Evolutionary conservation across 225 moss, liverwort and hornwort species (phyloP).

Genomic region (Bryum argenteum): DNA sequence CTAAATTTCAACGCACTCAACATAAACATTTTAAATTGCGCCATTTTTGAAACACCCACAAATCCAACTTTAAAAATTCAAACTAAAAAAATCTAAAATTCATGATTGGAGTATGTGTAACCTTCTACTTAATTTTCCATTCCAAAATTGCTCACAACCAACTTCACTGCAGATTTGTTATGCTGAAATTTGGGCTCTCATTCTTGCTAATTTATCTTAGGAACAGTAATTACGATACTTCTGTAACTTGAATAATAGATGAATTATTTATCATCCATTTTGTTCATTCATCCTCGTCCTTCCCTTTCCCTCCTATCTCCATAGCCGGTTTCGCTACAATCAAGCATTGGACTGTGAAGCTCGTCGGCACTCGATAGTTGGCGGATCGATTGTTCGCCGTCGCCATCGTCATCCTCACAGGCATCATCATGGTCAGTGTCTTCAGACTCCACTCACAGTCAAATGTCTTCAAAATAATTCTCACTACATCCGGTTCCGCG

Average conservation of each 20-base stretch:
- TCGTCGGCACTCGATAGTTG: neutral
- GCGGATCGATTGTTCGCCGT: constrained; percentile 17
- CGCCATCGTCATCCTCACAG: neutral
- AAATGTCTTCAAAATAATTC: neutral
- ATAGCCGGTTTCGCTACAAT: neutral
- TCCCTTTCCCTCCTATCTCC: neutral
- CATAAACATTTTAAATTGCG: too few relatives aligned
- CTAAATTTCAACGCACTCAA: too few relatives aligned
- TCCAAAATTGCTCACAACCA: too few relatives aligned
- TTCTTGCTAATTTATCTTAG: too few relatives aligned
- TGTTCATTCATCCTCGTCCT: neutral
- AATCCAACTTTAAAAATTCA: too few relatives aligned
- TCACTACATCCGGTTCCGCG: neutral
- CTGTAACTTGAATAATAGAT: neutral
- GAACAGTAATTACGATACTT: too few relatives aligned
- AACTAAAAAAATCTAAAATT: too few relatives aligned
- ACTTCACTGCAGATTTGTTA: too few relatives aligned
- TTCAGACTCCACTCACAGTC: neutral
- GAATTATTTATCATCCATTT: neutral
- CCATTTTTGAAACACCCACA: too few relatives aligned
- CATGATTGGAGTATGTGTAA: too few relatives aligned
- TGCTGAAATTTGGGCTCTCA: too few relatives aligned
- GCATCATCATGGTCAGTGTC: constrained; percentile 16
- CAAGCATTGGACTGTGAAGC: neutral
- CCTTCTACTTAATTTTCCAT: too few relatives aligned